phyloP scores from a whole-genome alignment of 441 rosid genomes.

The Jatropha podagrica region DNA sequence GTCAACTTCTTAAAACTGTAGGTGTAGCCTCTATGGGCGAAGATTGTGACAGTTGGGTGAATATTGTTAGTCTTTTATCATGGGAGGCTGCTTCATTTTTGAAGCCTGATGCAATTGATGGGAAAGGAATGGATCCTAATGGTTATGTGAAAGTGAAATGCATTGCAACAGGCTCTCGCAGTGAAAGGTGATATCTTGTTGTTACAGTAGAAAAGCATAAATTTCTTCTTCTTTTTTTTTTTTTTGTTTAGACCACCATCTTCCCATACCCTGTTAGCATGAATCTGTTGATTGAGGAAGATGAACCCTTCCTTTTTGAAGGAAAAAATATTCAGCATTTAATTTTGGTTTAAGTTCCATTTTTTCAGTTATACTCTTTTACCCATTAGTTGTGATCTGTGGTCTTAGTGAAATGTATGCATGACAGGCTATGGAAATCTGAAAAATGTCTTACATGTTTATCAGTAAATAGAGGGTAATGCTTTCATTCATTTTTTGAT shows the following conservation, averaged over 20 bases:
- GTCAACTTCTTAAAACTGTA: conserved; percentile 58
- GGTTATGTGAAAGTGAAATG: conserved; percentile 88
- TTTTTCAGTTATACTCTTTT: neutral
- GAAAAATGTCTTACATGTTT: neutral
- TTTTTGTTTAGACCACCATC: neutral
- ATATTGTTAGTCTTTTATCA: conserved; percentile 65
- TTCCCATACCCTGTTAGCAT: neutral
- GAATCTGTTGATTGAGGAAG: neutral
- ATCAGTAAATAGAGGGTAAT: neutral
- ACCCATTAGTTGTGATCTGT: neutral
- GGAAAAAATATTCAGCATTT: neutral
- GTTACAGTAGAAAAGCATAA: neutral
- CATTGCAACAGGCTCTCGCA: conserved; percentile 76
- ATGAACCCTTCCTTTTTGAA: neutral
- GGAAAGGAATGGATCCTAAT: conserved; percentile 60
- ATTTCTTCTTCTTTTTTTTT: too few relatives aligned
- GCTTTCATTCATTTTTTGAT: conserved; percentile 9
- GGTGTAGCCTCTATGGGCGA: conserved; percentile 39
- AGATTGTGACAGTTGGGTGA: conserved; percentile 64
- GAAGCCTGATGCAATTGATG: conserved; percentile 62
- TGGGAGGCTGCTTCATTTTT: conserved; percentile 91
- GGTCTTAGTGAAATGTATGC: neutral
- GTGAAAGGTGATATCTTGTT: conserved; percentile 58
- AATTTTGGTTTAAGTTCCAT: neutral
- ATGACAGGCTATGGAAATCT: neutral